Percentiles rank a stretch among this genome's conserved stretches.
phyloP scores from a whole-genome alignment of 306 rosid genomes.

The Dryas alaskensis region DNA sequence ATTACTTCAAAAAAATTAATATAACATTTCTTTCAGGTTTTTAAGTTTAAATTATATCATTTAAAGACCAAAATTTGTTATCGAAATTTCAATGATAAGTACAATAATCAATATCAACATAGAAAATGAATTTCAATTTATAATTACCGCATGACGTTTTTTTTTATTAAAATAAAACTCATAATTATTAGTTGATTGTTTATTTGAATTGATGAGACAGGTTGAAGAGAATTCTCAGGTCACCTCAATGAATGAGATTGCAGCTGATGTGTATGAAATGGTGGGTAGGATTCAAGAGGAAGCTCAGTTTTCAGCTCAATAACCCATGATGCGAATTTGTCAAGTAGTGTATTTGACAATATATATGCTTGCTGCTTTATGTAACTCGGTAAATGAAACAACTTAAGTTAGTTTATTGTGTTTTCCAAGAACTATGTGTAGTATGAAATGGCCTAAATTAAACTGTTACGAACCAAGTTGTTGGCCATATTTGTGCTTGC shows the following conservation, averaged over 20 bases:
- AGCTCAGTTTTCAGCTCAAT: constrained; percentile 13
- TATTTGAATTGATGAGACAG: constrained; percentile 25
- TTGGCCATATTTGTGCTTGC: background rate
- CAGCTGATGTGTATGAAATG: constrained; percentile 44
- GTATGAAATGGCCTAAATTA: background rate
- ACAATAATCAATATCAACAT: too few relatives aligned
- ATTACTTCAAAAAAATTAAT: too few relatives aligned
- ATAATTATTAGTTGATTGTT: background rate
- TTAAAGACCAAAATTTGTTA: background rate
- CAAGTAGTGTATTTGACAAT: background rate
- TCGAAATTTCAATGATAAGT: too few relatives aligned
- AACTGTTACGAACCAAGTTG: background rate
- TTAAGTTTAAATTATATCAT: too few relatives aligned
- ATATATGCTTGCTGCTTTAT: background rate
- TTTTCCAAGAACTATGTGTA: background rate
- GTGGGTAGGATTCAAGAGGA: constrained; percentile 38
- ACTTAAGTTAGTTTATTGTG: background rate
- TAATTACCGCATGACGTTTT: background rate
- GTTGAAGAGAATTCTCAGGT: constrained; percentile 35
- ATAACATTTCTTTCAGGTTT: too few relatives aligned
- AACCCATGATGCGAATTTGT: background rate
- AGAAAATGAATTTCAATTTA: too few relatives aligned
- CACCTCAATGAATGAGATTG: constrained; percentile 42
- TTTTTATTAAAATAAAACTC: background rate
- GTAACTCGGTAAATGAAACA: background rate